phyloP scores from a whole-genome alignment of 805 yeast species.

The Brettanomyces sp. region DNA sequence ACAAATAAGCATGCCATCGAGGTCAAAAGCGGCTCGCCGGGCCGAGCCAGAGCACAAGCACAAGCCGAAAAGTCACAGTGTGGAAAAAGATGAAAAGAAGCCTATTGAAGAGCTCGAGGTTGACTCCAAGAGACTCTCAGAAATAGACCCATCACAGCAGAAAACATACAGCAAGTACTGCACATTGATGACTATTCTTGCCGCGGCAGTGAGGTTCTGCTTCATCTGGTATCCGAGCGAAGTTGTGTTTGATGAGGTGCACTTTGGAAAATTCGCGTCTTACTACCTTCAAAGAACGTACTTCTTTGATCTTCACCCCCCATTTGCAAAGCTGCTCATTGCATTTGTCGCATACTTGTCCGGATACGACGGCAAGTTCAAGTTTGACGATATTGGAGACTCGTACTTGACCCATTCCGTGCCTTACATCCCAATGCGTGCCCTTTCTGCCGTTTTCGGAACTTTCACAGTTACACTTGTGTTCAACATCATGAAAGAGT shows the following conservation, averaged over 20 bases:
- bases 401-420: slow-evolving; percentile 68
- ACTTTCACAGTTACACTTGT: slow-evolving; percentile 74
- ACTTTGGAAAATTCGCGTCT: slow-evolving; percentile 78
- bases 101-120: no score
- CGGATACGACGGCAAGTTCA: slow-evolving; percentile 88
- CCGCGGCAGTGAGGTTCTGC: slow-evolving; percentile 48
- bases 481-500: slow-evolving; percentile 77
- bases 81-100: no score
- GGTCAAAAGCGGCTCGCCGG: no score
- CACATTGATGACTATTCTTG: slow-evolving; percentile 30
- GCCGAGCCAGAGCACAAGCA: no score
- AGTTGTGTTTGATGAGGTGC: slow-evolving; percentile 83
- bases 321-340: slow-evolving; percentile 88
- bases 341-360: slow-evolving; percentile 83
- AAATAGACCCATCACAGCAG: slow-evolving; percentile 16
- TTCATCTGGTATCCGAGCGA: slow-evolving; percentile 56
- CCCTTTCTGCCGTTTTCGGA: slow-evolving; percentile 74
- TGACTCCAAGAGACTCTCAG: background rate
- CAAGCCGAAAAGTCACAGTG: no score
- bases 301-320: slow-evolving; percentile 96
- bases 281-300: slow-evolving; percentile 83
- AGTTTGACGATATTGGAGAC: slow-evolving; percentile 85
- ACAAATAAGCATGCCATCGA: no score
- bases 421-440: slow-evolving; percentile 79
- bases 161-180: slow-evolving; percentile 27